Conservation (phyloP, 805 yeast species). For the Vanderwaltozyma verrucispora region DNA sequence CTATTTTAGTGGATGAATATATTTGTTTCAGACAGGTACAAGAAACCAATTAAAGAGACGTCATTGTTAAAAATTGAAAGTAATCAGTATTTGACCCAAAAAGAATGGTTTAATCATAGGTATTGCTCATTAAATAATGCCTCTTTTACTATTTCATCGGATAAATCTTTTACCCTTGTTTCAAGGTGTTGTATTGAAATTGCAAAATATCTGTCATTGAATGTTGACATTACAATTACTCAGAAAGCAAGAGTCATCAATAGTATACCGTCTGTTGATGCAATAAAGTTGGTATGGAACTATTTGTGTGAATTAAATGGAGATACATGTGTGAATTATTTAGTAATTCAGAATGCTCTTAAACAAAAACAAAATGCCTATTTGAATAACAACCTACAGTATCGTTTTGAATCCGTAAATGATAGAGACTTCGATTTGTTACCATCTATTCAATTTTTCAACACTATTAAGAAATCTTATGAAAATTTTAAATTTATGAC, state of each 20-base stretch:
- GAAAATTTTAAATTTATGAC: constrained; percentile 1
- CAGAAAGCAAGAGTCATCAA: background rate
- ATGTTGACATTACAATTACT: background rate
- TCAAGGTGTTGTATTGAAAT: background rate
- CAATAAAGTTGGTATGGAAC: constrained; percentile 1
- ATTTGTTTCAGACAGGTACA: no score
- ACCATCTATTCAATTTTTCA: constrained; percentile 3
- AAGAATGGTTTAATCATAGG: no score
- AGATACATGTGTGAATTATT: constrained; percentile 1
- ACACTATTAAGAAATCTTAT: background rate
- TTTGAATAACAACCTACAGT: background rate
- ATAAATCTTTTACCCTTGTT: background rate
- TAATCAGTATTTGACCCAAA: no score
- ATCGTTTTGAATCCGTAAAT: background rate
- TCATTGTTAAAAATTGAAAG: no score
- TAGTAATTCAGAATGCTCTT: no score
- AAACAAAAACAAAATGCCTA: no score
- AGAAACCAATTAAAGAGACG: no score
- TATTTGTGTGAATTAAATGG: background rate
- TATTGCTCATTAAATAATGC: no score
- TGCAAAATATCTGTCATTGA: background rate
- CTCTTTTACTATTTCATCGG: background rate
- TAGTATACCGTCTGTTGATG: background rate
- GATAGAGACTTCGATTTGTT: background rate
- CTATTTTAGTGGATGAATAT: no score